Evolutionary conservation across 345 rosid species (phyloP).

Genomic region (Populus tremula): DNA sequence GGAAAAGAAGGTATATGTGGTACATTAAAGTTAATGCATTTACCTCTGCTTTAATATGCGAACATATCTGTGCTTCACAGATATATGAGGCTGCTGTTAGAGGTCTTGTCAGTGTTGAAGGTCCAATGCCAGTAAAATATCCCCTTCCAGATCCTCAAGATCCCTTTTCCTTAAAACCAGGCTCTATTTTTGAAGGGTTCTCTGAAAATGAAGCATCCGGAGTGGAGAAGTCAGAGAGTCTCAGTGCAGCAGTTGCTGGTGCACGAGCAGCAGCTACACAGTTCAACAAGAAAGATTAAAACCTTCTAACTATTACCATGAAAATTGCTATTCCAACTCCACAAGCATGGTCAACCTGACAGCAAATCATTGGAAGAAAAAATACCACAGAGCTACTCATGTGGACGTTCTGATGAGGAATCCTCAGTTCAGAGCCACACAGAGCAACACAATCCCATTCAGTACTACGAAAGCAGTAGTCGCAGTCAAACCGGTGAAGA

Average conservation of each 20-base stretch:
- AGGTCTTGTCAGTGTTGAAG: constrained; percentile 59
- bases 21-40: not conserved
- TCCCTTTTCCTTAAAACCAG: constrained; percentile 74
- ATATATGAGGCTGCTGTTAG: constrained; percentile 68
- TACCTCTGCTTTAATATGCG: not conserved
- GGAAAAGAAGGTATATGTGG: constrained; percentile 70
- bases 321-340: constrained; percentile 14
- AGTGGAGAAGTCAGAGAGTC: constrained; percentile 48
- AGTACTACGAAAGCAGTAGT: constrained; percentile 14
- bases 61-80: constrained; percentile 30
- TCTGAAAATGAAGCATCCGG: constrained; percentile 31
- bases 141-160: constrained; percentile 68
- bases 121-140: constrained; percentile 59
- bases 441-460: not conserved
- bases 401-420: constrained; percentile 20
- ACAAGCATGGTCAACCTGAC: constrained; percentile 19
- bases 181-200: constrained; percentile 39
- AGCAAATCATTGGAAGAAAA: constrained; percentile 25
- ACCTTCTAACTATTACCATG: constrained; percentile 1
- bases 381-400: constrained; percentile 7
- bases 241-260: constrained; percentile 72
- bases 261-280: constrained; percentile 85
- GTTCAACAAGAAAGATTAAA: constrained; percentile 54
- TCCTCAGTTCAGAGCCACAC: not conserved
- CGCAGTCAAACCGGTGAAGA: constrained; percentile 17